Evolutionary conservation across 441 rosid genomes (phyloP).

Genomic region (Aquilaria agallochum): DNA sequence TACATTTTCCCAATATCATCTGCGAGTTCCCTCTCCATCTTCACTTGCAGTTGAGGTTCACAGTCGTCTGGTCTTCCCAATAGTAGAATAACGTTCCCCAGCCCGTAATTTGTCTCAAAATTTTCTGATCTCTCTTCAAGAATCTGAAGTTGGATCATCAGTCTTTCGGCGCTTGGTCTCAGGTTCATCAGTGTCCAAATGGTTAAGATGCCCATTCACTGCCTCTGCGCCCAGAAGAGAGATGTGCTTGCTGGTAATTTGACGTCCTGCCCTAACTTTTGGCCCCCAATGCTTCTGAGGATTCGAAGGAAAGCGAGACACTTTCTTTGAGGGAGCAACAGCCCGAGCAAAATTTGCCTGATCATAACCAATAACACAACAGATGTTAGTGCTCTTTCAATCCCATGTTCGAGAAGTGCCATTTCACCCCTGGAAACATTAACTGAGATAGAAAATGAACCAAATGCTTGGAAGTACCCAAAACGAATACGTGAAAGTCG

Average conservation of each 20-base stretch:
- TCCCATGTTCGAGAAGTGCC: neutral
- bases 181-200: conserved; percentile 36
- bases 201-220: conserved; percentile 67
- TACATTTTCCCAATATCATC: no score
- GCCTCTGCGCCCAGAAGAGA: conserved; percentile 92
- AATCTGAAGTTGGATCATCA: conserved; percentile 27
- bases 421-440: no score
- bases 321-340: conserved; percentile 80
- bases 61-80: no score
- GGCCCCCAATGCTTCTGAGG: conserved; percentile 99
- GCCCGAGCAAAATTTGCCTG: conserved; percentile 94
- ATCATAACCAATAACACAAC: conserved; percentile 5
- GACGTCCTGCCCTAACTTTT: conserved; percentile 91
- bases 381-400: neutral
- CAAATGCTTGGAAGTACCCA: no score
- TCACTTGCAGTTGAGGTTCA: no score
- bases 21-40: no score
- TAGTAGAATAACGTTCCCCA: no score
- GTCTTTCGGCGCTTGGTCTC: conserved; percentile 49
- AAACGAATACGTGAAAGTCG: no score
- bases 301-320: conserved; percentile 88
- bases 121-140: conserved; percentile 8
- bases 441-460: no score
- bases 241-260: conserved; percentile 85
- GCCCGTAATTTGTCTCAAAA: no score